These are phyloP conservation scores for Alectoria sarmentosa DNA, from an alignment of 495 filamentous ascomycete genomes.

Conservation along the genomic window DNA sequence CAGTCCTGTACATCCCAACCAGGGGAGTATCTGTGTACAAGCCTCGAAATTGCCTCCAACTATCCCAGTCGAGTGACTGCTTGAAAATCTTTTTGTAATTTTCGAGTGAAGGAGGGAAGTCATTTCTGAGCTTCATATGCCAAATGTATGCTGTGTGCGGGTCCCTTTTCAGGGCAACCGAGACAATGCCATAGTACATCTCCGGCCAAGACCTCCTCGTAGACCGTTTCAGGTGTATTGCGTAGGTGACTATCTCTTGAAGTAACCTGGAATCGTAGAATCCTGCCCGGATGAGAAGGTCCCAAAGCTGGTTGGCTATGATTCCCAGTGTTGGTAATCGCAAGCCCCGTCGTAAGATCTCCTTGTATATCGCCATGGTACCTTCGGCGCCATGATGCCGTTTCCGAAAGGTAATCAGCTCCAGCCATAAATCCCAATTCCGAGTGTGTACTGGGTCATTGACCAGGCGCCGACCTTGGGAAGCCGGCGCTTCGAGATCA, in stretches of 20 bases:
- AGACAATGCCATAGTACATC: slow-evolving; percentile 46
- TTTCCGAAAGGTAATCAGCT: slow-evolving; percentile 54
- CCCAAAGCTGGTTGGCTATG: slow-evolving; percentile 51
- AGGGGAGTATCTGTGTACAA: slow-evolving; percentile 47
- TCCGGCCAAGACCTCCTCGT: slow-evolving; percentile 39
- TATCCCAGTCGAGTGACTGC: slow-evolving; percentile 23
- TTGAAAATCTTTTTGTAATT: slow-evolving; percentile 36
- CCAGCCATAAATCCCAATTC: slow-evolving; percentile 58
- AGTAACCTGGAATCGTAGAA: slow-evolving; percentile 43
- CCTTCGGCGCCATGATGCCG: slow-evolving; percentile 54
- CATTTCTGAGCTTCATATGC: slow-evolving; percentile 37
- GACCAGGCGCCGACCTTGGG: slow-evolving; percentile 8
- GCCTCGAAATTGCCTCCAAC: slow-evolving; percentile 28
- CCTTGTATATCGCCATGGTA: slow-evolving; percentile 54
- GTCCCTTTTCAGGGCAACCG: slow-evolving; percentile 37
- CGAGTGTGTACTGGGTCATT: slow-evolving; percentile 13
- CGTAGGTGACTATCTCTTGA: slow-evolving; percentile 47
- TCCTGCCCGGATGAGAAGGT: slow-evolving; percentile 44
- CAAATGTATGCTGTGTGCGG: slow-evolving; percentile 39
- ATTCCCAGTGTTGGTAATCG: slow-evolving; percentile 43
- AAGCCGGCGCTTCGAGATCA: not conserved
- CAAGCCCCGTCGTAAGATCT: slow-evolving; percentile 43
- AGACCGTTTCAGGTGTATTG: slow-evolving; percentile 41
- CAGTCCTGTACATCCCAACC: slow-evolving; percentile 51
- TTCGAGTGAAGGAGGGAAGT: slow-evolving; percentile 28